Evolutionary conservation across 345 rosid genomes (phyloP), one percentile per base, ranked within the genome.

Genomic region (Capsella bursapastoris): DNA sequence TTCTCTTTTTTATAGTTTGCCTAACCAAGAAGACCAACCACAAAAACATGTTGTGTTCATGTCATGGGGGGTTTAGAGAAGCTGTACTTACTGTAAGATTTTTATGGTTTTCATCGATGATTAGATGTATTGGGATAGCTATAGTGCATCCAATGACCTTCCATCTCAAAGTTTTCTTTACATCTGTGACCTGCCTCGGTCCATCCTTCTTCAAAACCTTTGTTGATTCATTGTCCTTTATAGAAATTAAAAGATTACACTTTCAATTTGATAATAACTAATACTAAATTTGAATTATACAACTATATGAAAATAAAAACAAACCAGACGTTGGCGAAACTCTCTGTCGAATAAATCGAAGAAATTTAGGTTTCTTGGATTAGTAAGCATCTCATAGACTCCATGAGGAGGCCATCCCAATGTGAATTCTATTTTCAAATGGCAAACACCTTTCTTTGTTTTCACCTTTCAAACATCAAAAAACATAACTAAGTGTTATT

Each of bases 1-100:
- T 85, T 85, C 64, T 83, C 7, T 82, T 90, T 93, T 80, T 71
- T 87, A 85, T 87, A 92, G 45, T 77, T 88, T 90, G 87, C 85
- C 98, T 92, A 65, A 18, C 50, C n/a, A 34, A 60, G 41, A 22
- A 37, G 28, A 66, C 18, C 57, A 48, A 47, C 25, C 4, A 16
- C 4, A 14, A 15, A 50, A 15, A 3, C 35, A 22, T 22, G 28
- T 6, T 59, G 29, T 32, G 13, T 35, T 49, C 16, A n/a, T 48
- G 67, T 25, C 50, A 37, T 29, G 31, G 35, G 18, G 50, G 11
- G 7, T 15, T 27, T 7, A 11, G 55, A n/a, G 6, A 32, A 67
- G 62, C 38, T 70, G 43, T 22, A 22, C 84, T 81, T 79, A 88
- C 96, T 0, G 91, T 77, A 71, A 79, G 80, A 60, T 87, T 85